Base-by-base conservation (phyloP, 2,329 filamentous ascomycete species). In the Aspergillus aculeatus region DNA sequence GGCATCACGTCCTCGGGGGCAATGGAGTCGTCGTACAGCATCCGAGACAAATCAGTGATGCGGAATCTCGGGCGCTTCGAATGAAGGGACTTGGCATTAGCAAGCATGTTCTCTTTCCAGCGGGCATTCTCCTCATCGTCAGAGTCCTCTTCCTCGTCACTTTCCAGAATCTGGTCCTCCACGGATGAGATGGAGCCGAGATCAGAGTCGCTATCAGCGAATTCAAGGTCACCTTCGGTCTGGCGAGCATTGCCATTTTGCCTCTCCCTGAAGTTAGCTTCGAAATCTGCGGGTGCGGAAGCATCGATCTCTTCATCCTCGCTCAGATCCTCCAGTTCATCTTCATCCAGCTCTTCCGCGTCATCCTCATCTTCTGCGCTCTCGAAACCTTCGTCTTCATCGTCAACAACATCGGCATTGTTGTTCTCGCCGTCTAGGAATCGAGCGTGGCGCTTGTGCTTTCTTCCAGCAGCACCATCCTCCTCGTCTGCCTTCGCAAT, bases 181-280 rank as follows among this genome's bases (percentile, higher is more conserved):
- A 79, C 82, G 1, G 81, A 83, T 9, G 91, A 96, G 64, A 97
- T 77, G 3, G 94, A 96, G 6, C 95, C 95, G 4, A 99, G 83
- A 73, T 99, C 96, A 0, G 95, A 99, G 75, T 99, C 96, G 70
- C 92, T 96, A 71, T 99, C 95, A 14, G 95, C 95, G 79, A 97
- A 99, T 1, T 88, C 91, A 59, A 98, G 69, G 57, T 96, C 91
- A 31, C 87, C 90, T 24, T 86, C 85, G 11, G 80, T 81, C 23
- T 72, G 82, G 41, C 84, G 80, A 4, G 81, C 79, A 19, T 83
- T 83, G n/a, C 82, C 84, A 56, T 84, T 85, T 38, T 81, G 76
- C 29, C 70, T 71, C 58, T 78, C 72, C 56, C 71, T 76, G 60
- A 82, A 77, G 12, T 70, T 75, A 26, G 74, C 73, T 41, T 76